Evolutionary conservation across 768 basidiomycete species (phyloP).

Genomic region (Agrocybe praecox): DNA sequence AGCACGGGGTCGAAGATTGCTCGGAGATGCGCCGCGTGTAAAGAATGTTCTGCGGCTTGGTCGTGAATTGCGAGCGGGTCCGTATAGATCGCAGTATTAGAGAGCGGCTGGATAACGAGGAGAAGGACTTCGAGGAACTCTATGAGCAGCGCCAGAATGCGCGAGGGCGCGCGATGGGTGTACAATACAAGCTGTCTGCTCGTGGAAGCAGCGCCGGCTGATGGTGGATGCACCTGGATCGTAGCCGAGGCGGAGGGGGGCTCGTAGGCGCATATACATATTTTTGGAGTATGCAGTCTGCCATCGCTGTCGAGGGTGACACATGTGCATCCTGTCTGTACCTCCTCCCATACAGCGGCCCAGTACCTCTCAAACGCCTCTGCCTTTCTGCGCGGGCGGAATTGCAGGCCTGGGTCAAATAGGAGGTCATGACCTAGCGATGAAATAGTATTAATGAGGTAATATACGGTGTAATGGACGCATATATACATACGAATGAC

Average conservation of each 20-base stretch:
- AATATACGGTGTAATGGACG: constrained; percentile 12
- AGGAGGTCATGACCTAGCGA: constrained; percentile 81
- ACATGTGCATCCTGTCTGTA: constrained; percentile 83
- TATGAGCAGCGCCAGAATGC: constrained; percentile 66
- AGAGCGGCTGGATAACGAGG: constrained; percentile 82
- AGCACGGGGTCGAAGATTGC: constrained; percentile 81
- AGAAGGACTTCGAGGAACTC: constrained; percentile 84
- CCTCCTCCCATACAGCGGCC: constrained; percentile 77
- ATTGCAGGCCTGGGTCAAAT: constrained; percentile 84
- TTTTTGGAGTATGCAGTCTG: constrained; percentile 51
- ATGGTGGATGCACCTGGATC: not conserved
- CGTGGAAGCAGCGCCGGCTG: too few species aligned
- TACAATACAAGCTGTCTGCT: constrained; percentile 25
- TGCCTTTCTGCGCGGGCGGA: constrained; percentile 76
- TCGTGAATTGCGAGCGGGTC: constrained; percentile 60
- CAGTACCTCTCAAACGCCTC: constrained; percentile 83
- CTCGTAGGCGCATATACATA: constrained; percentile 53
- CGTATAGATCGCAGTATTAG: constrained; percentile 61
- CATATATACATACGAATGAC: constrained; percentile 74
- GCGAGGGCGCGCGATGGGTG: constrained; percentile 71
- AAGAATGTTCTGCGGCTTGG: constrained; percentile 63
- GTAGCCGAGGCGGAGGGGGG: not conserved
- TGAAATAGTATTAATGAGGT: constrained; percentile 8
- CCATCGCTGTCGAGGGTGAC: constrained; percentile 64
- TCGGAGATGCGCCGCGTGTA: constrained; percentile 67